Evolutionary conservation across 2,329 filamentous ascomycete species (phyloP).

Genomic region (Knufia petricola): DNA sequence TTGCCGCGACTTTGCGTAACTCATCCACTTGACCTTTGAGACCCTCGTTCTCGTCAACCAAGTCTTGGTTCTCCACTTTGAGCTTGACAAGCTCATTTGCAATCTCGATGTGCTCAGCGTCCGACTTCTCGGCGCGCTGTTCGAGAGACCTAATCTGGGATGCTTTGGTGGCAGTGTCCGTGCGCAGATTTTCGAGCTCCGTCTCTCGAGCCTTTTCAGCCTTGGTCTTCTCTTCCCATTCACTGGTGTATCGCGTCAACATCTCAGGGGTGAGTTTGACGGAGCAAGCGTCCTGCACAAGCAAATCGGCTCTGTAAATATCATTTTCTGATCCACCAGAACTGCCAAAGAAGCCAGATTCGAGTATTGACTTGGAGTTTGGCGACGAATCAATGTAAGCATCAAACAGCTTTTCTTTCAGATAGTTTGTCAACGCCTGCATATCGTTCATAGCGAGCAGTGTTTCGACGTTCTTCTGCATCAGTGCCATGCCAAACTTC

Average conservation of each 20-base stretch:
- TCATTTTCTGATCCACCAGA: slow-evolving; percentile 86
- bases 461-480: slow-evolving; percentile 80
- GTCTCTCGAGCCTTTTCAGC: slow-evolving; percentile 70
- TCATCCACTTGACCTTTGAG: slow-evolving; percentile 77
- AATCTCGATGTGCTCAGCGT: slow-evolving; percentile 80
- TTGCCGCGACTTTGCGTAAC: slow-evolving; percentile 75
- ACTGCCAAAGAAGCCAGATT: slow-evolving; percentile 94
- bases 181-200: slow-evolving; percentile 66
- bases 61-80: slow-evolving; percentile 85
- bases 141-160: slow-evolving; percentile 75
- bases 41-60: slow-evolving; percentile 82
- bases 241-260: slow-evolving; percentile 67
- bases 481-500: slow-evolving; percentile 87
- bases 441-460: slow-evolving; percentile 84
- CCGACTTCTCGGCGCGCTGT: slow-evolving; percentile 76
- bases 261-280: slow-evolving; percentile 75
- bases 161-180: slow-evolving; percentile 57
- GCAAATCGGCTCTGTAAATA: slow-evolving; percentile 84
- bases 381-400: slow-evolving; percentile 93
- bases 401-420: slow-evolving; percentile 91
- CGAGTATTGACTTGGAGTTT: slow-evolving; percentile 82
- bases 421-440: slow-evolving; percentile 73
- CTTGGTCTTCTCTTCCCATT: slow-evolving; percentile 90
- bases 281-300: slow-evolving; percentile 85
- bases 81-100: slow-evolving; percentile 84